Evolutionary conservation across 352 stramenopile genomes (phyloP), one percentile per base, ranked within the genome.

Genomic region (Pythium vanterpoolii): DNA sequence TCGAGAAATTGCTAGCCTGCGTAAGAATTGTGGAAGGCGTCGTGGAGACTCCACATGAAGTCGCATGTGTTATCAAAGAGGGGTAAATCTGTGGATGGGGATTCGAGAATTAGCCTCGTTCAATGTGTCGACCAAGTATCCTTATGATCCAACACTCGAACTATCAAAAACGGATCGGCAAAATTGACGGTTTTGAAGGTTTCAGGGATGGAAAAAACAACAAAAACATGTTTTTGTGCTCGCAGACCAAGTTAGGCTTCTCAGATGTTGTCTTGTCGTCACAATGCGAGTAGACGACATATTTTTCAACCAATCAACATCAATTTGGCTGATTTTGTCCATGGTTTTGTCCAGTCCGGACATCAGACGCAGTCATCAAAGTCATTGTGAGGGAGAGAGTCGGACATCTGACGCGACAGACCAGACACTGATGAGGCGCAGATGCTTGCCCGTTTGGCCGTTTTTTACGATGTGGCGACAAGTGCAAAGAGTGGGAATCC

Each of bases 201-300:
- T n/a, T n/a, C n/a, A n/a, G n/a, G n/a, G n/a, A n/a, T n/a, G n/a
- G n/a, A n/a, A n/a, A n/a, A n/a, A n/a, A n/a, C n/a, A n/a, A n/a
- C n/a, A n/a, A n/a, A n/a, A 14, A 38, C 40, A 27, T 55, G 48
- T 42, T 33, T 39, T 60, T 51, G 51, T 44, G 40, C 36, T 60
- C 30, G 40, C 27, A 11, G 14, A 24, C 16, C 28, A 42, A 61
- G 54, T 53, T 44, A 44, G 28, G 11, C 2, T 21, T 14, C 42
- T 6, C 54, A 54, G 54, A 44, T 61, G 54, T 61, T n/a, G 54
- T 61, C 43, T 54, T 54, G 44, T 61, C 54, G 54, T 61, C 34
- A 47, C 23, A 18, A 11, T 14, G 21, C 24, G 19, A 44, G n/a
- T 18, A 44, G 42, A 48, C 26, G 24, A 14, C 10, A 38, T 9